Conservation (phyloP, 108 stramenopile genomes). For the Conticribra guillardii region DNA sequence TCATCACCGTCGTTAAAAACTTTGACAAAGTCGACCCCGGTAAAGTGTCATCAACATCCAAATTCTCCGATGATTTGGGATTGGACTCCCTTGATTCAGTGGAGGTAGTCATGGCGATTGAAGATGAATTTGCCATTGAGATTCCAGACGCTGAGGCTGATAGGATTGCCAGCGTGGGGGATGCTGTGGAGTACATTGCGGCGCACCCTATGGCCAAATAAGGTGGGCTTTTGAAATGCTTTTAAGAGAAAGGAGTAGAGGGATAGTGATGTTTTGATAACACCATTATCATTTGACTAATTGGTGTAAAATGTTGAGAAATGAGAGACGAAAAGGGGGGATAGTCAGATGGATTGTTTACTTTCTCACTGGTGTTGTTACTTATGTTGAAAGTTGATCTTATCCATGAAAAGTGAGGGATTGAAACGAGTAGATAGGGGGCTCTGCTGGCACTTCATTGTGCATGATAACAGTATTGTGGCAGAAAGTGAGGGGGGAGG, state of each 20-base stretch:
- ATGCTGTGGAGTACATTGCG: constrained; percentile 96
- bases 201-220: constrained; percentile 94
- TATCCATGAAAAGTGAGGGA: too few relatives aligned
- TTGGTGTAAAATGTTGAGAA: too few relatives aligned
- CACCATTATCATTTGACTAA: too few relatives aligned
- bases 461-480: too few relatives aligned
- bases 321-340: too few relatives aligned
- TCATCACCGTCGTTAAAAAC: constrained; percentile 95
- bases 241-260: background rate
- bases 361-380: too few relatives aligned
- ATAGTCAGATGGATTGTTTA: too few relatives aligned
- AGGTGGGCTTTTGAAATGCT: background rate
- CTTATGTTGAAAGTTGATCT: too few relatives aligned
- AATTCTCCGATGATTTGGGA: constrained; percentile 95
- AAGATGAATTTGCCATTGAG: constrained; percentile 99
- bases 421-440: too few relatives aligned
- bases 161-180: constrained; percentile 91
- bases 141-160: constrained; percentile 99
- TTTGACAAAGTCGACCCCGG: constrained; percentile 96
- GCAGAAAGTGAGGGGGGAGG: too few relatives aligned
- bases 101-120: constrained; percentile 99
- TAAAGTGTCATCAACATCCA: constrained; percentile 86
- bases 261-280: too few relatives aligned
- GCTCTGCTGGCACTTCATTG: too few relatives aligned
- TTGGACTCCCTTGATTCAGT: constrained; percentile 99